phyloP scores from a whole-genome alignment of 805 yeast genomes.

The Metschnikowia orientalis region DNA sequence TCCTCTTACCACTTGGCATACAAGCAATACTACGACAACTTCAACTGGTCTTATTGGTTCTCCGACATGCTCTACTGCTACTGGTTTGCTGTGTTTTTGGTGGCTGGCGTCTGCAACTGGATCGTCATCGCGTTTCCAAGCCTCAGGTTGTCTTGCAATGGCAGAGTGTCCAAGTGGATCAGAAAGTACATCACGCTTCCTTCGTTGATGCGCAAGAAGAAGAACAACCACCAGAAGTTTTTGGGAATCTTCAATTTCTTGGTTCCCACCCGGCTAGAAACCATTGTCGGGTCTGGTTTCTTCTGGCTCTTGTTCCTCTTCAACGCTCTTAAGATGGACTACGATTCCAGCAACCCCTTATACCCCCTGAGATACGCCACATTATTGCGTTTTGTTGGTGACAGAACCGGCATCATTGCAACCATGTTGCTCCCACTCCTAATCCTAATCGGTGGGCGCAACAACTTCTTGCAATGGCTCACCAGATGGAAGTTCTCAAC shows the following conservation, averaged over 20 bases:
- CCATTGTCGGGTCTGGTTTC: conserved; percentile 20
- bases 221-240: conserved; percentile 24
- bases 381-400: conserved; percentile 11
- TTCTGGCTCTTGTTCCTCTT: conserved; percentile 13
- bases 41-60: conserved; percentile 13
- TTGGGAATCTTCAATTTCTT: conserved; percentile 25
- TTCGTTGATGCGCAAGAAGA: conserved; percentile 28
- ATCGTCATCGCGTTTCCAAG: conserved; percentile 13
- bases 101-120: conserved; percentile 16
- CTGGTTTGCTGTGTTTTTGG: conserved; percentile 13
- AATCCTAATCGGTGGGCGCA: conserved; percentile 18
- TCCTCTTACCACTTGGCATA: conserved; percentile 4
- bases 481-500: conserved; percentile 20
- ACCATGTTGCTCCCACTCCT: conserved; percentile 17
- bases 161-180: conserved; percentile 28
- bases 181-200: conserved; percentile 38
- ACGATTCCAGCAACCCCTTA: conserved; percentile 32
- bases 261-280: conserved; percentile 22
- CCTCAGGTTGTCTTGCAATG: conserved; percentile 13
- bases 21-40: conserved; percentile 8
- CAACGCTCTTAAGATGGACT: conserved; percentile 19
- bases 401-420: conserved; percentile 16
- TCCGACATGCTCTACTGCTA: conserved; percentile 11
- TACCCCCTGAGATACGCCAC: conserved; percentile 18
- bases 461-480: conserved; percentile 18